Evolutionary conservation across 495 filamentous ascomycete genomes (phyloP), one percentile per base, ranked within the genome.

Genomic region (Penicillium canariense): DNA sequence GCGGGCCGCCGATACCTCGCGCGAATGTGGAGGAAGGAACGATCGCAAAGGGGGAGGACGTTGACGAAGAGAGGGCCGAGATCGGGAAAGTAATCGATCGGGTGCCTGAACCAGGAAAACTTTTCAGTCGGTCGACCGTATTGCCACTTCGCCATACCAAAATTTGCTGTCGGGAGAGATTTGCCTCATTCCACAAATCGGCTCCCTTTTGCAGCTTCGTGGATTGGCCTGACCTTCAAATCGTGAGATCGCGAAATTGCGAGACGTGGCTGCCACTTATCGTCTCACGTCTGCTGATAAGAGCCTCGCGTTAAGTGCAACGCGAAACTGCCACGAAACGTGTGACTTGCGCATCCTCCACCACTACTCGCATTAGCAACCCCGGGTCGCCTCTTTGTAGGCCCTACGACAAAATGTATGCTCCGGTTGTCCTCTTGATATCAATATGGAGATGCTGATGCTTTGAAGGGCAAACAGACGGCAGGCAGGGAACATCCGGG

Each of bases 401-500:
- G n/a, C 20, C 22, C 18, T 34, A 36, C 42, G n/a, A 48, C 22
- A 38, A 42, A 30, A 56, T 51, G 32, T 45, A 47, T 45, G 31
- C 38, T 26, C 42, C n/a, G 6, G n/a, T n/a, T 25, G 32, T 22
- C 25, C 20, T 32, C 26, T 42, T 44, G 44, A 39, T 30, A 5
- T 14, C 45, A 38, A 43, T 36, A 38, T 25, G 1, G 50, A 46
- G 7, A 44, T 44, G 44, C 57, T 68, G 43, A 74, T 48, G 7
- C 38, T 11, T 50, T 11, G 7, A 27, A 79, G 74, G 76, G 59
- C 73, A 28, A 63, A 62, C 45, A 62, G 77, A 71, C 63, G 75
- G 44, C 67, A 70, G 30, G 67, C 69, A 20, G 74, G 68, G 55
- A 83, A 82, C 51, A 87, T 87, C 51, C 75, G 84, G 34, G 84